Percentiles rank a stretch among this genome's conserved stretches.
Conservation (phyloP, 2,329 filamentous ascomycete genomes). For the Madurella fahalii region DNA sequence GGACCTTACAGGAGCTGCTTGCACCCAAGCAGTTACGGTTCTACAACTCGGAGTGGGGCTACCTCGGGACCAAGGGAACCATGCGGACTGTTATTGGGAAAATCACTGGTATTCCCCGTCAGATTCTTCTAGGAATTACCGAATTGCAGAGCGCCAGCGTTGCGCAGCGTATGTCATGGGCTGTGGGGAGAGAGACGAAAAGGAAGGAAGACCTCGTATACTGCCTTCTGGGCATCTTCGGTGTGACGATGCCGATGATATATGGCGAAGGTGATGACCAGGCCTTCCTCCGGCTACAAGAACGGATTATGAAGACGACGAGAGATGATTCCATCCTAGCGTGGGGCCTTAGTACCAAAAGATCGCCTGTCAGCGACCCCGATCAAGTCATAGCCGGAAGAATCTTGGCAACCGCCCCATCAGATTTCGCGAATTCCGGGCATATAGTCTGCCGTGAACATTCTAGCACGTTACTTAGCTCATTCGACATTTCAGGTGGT, state of each 20-base stretch:
- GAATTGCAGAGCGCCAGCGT: conserved; percentile 13
- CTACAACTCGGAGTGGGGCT: conserved; percentile 28
- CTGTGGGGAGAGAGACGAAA: conserved; percentile 31
- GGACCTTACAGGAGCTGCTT: conserved; percentile 58
- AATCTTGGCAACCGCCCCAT: conserved; percentile 6
- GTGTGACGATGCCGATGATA: conserved; percentile 41
- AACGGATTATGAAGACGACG: conserved; percentile 30
- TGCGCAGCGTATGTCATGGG: conserved; percentile 34
- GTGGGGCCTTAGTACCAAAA: conserved; percentile 13
- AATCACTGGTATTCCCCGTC: conserved; percentile 23
- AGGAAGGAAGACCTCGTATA: conserved; percentile 40
- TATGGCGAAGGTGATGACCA: conserved; percentile 35
- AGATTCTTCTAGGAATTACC: conserved; percentile 15
- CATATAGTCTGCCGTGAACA: not conserved
- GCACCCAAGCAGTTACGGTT: conserved; percentile 36
- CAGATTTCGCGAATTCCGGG: conserved; percentile 2
- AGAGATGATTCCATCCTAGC: conserved; percentile 24
- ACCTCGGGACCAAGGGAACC: conserved; percentile 25
- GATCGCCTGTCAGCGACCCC: no score
- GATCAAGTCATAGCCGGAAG: not conserved
- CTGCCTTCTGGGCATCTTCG: conserved; percentile 41
- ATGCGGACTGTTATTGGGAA: conserved; percentile 13
- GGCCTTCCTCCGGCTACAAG: conserved; percentile 31
- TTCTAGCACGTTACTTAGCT: not conserved
- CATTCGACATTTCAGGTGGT: conserved; percentile 5